These are phyloP conservation scores for Ophiosphaerella herpotricha DNA, from an alignment of 2,329 filamentous ascomycete species.

Conservation along the genomic window DNA sequence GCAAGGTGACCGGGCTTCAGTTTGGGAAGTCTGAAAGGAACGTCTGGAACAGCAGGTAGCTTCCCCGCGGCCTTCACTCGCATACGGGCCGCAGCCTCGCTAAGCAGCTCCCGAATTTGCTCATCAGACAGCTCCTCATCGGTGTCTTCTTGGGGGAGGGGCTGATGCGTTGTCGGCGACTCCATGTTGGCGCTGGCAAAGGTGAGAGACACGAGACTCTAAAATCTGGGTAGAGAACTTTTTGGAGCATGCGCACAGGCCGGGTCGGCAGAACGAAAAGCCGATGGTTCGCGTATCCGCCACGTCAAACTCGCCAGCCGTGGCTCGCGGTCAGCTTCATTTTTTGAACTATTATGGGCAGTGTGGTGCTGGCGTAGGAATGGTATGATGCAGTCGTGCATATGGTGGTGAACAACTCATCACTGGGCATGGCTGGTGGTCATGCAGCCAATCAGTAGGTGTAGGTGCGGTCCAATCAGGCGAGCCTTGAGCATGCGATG, in stretches of 20 bases:
- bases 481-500: slow-evolving; percentile 4
- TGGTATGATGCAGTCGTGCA: slow-evolving; percentile 30
- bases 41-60: slow-evolving; percentile 31
- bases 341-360: slow-evolving; percentile 6
- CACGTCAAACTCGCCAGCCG: slow-evolving; percentile 11
- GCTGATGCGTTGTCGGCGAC: slow-evolving; percentile 42
- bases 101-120: slow-evolving; percentile 66
- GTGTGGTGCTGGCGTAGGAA: slow-evolving; percentile 5
- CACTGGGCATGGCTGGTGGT: slow-evolving; percentile 25
- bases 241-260: slow-evolving; percentile 25
- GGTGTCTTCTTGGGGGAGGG: slow-evolving; percentile 36
- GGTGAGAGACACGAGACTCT: slow-evolving; percentile 24
- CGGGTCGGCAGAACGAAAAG: neutral
- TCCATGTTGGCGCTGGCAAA: slow-evolving; percentile 40
- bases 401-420: slow-evolving; percentile 41
- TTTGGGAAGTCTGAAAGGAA: slow-evolving; percentile 55
- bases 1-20: slow-evolving; percentile 54
- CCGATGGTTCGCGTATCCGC: slow-evolving; percentile 1
- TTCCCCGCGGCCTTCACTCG: slow-evolving; percentile 45
- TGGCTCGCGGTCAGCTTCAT: slow-evolving; percentile 26
- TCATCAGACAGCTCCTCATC: slow-evolving; percentile 63
- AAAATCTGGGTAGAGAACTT: slow-evolving; percentile 33
- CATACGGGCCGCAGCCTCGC: slow-evolving; percentile 66
- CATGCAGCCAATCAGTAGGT: slow-evolving; percentile 23
- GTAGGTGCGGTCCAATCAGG: slow-evolving; percentile 9